A percentile compares a stretch with the other conserved stretches of the same genome.
phyloP scores from a whole-genome alignment of 2,329 filamentous ascomycete genomes.

The Scopulariopsis brevicaulis region DNA sequence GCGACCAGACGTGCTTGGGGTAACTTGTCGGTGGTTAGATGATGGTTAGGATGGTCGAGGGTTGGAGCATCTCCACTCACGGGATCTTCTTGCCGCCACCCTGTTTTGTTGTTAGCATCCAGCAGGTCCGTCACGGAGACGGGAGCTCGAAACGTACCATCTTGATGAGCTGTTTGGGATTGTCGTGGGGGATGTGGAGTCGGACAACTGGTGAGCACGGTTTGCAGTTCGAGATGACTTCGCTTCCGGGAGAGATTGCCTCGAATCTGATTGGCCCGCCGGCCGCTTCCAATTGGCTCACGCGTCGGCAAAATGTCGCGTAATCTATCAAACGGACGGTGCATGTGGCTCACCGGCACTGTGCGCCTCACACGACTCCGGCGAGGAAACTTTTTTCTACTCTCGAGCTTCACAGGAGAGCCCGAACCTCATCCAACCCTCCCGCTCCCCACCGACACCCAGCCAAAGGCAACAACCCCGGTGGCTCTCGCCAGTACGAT shows the following conservation, averaged over 20 bases:
- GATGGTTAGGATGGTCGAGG: neutral
- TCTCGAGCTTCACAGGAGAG: constrained; percentile 1
- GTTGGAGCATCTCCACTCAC: constrained; percentile 25
- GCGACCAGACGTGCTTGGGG: constrained; percentile 99
- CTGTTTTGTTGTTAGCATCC: constrained; percentile 21
- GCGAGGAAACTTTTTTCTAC: constrained; percentile 5
- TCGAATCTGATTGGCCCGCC: constrained; percentile 1
- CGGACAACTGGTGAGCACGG: neutral
- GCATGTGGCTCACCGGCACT: neutral
- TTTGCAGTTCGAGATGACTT: neutral
- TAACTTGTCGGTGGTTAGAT: constrained; percentile 44
- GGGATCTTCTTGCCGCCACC: constrained; percentile 50
- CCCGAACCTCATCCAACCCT: neutral
- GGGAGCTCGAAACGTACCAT: constrained; percentile 35
- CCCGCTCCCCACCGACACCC: neutral
- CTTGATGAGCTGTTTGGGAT: constrained; percentile 23
- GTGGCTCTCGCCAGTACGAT: neutral
- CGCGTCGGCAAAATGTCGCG: neutral
- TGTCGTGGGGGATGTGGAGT: neutral
- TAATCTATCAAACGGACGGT: neutral
- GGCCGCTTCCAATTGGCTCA: neutral
- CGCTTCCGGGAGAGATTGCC: neutral
- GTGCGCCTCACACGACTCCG: neutral
- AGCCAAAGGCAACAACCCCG: constrained; percentile 3
- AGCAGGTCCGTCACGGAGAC: neutral